Evolutionary conservation across 1,139 yeast genomes (phyloP), one percentile per base, ranked within the genome.

Genomic region (Lodderomyces parapsilosis): DNA sequence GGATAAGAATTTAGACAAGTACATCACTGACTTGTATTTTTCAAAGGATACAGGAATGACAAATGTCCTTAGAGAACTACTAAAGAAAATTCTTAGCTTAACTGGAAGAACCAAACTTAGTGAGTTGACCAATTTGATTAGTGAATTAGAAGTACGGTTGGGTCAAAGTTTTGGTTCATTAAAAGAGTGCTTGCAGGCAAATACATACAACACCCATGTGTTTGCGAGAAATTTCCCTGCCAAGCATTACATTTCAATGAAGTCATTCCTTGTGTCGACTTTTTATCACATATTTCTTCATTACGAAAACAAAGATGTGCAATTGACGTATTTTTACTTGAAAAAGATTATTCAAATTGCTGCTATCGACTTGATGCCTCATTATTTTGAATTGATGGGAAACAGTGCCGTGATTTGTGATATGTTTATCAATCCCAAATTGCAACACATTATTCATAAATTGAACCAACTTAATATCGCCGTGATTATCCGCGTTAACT

Each of bases 271-370:
- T 41, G 51, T 66, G 15, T 57, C 73, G 11, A 48, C 74, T 2
- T 62, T 65, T 43, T 71, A 65, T 48, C 70, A 71, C 49, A 56
- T 76, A n/a, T 63, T 63, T 49, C 53, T 69, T 15, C 65, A 72
- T 47, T 74, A 69, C 46, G 80, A 76, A 45, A 46, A 49, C 13
- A 58, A 54, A 23, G 53, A 58, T 45, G 40, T 45, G 14, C 52
- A 54, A 6, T 51, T 65, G 20, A 56, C 73, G 0, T 70, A 56
- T 41, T 68, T 65, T 45, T 72, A 71, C 47, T 44, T 66, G 41
- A 69, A 62, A 46, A 72, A 72, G 49, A 55, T 66, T 36, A 37
- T 69, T 2, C 50, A 60, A 25, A 62, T 66, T 22, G 53, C 63
- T 19, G 60, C 60, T 3, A 54, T 51, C 1, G 74, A 71, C 35